Conservation (phyloP, 192 early-diverging fungal genomes). For the Coemansia sp. region DNA sequence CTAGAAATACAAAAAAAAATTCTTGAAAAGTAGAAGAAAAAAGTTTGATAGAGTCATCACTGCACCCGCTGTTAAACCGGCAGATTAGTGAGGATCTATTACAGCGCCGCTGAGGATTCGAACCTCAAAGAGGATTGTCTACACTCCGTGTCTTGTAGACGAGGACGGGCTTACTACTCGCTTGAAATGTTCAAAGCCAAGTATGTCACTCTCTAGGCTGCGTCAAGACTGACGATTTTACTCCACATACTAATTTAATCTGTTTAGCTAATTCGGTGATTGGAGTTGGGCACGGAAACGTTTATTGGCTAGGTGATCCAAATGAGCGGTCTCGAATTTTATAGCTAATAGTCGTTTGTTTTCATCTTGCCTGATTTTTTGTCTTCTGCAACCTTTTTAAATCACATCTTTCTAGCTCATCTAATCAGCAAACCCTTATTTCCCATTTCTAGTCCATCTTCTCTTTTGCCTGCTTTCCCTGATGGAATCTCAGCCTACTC, state of each 20-base stretch:
- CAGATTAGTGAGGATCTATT: slow-evolving; percentile 52
- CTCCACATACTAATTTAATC: no score
- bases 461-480: not conserved
- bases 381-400: no score
- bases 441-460: not conserved
- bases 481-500: slow-evolving; percentile 2
- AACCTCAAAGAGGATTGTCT: slow-evolving; percentile 12
- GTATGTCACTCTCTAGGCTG: not conserved
- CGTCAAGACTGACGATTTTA: not conserved
- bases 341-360: not conserved
- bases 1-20: no score
- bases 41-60: slow-evolving; percentile 16
- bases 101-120: slow-evolving; percentile 35
- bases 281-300: no score
- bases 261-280: no score
- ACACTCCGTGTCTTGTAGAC: not conserved
- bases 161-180: not conserved
- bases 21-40: slow-evolving; percentile 2
- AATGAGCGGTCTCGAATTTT: not conserved
- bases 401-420: no score
- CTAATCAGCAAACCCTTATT: not conserved
- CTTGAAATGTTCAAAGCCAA: not conserved
- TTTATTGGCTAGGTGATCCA: no score
- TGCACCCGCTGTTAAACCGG: slow-evolving; percentile 19
- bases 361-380: not conserved